Base-by-base conservation (phyloP, 257 asterid species). In the Cruciata laevipes region DNA sequence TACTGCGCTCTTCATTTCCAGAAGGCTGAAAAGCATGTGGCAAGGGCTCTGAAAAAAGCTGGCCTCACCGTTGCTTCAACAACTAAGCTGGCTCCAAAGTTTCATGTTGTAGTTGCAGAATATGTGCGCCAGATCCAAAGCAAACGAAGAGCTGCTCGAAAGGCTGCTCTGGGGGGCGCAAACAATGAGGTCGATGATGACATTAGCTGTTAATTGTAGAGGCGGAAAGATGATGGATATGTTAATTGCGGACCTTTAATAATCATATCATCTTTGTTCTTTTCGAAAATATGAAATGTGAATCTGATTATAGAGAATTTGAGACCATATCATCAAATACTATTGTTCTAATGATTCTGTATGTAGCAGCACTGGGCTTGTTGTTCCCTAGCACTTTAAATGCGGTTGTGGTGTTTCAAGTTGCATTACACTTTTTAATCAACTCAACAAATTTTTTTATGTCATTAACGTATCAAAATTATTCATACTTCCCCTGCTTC, bases 11-110 rank as follows among this genome's bases (percentile, higher is more conserved):
- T 69, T 70, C 97, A 93, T 82, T 80, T 84, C 70, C 86, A 80
- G 55, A 88, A 85, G 83, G 95, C 97, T 31, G 99, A 93, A 69
- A 88, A 78, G 70, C 82, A 86, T 63, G 83, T 88, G 80, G 84
- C 81, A 56, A 93, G 92, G 67, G 95, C 97, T 51, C 85, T 93
- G 60, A 90, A 88, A 84, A 90, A 84, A 80, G 89, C 90, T 1
- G 95, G 97, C 12, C 90, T 86, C 59, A 84, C 78, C 63, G 76
- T 77, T 71, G 62, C 95, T 24, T 84, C 93, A 6, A 78, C 99
- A 14, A 86, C 75, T 77, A 93, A 83, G 82, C 84, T 84, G 66
- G 89, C 90, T 66, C 99, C 99, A 13, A 93, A 90, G 78, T 81
- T 93, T 65, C 96, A 90, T 63, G 84, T 86, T 72, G 33, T 93